Base-by-base conservation (phyloP, 805 yeast genomes). In the Nakazawaea populi region DNA sequence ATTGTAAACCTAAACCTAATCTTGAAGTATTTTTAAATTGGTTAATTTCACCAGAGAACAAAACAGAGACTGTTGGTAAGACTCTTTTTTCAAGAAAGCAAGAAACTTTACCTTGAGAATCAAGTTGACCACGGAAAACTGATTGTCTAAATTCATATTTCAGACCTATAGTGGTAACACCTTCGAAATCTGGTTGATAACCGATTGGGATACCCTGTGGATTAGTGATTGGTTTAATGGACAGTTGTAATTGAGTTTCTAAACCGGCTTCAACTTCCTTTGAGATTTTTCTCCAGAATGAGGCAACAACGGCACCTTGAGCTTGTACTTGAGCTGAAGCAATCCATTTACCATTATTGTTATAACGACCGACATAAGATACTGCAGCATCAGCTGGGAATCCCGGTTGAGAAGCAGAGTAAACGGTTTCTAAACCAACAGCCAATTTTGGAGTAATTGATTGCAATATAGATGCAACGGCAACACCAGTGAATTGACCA, bases 121-220 rank as follows among this genome's bases (percentile, higher is more conserved):
- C 97, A 55, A 94, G 65, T 71, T 91, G 96, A 65, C 97, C 97
- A 73, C 99, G 84, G 82, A 90, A 90, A 49, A 89, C 85, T 52
- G 95, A 85, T 72, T 89, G 95, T 75, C 97, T 89, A 80, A 89
- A 94, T 75, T 94, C 98, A 72, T 92, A 92, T 74, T 92, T 94
- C 62, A 96, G 96, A 72, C 97, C 99, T 52, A 92, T 67, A 54
- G 97, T 87, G 60, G 99, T 91, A 62, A 80, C 79, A 65, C 96
- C 98, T 66, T 92, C 97, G 53, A 91, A 76, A 42, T 85, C 83
- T 35, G 96, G 88, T 67, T 88, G 89, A 60, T 83, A 80, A 54
- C 92, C 91, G 56, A 87, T 82, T 64, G 92, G 87, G 49, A 82
- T 77, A 61, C 89, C 89, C 41, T 46, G 49, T 46, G 85, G 82